Base-by-base conservation (phyloP, 371 early-diverging fungal species). In the Aphelidium insulamus region DNA sequence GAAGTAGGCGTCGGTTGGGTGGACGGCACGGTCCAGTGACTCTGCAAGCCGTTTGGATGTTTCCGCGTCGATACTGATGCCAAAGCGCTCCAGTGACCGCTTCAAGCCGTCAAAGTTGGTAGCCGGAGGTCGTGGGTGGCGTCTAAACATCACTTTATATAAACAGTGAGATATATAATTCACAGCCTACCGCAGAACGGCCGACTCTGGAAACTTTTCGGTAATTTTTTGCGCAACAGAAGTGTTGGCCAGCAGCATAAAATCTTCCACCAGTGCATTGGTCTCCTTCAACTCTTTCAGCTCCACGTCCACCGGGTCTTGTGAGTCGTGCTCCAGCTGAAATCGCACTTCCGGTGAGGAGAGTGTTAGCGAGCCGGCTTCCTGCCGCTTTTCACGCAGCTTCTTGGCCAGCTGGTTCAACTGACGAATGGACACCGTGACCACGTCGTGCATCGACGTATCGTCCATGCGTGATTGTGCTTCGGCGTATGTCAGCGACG, bases 401-500 rank as follows among this genome's bases (percentile, higher is more conserved):
- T 73, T 70, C 46, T 91, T 88, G 31, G 97, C 91, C 35, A 92
- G 47, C 42, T 44, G 43, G 52, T 92, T 90, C 33, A 95, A 52
- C 10, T 52, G 38, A 31, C 83, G 76, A 33, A 92, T 76, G 26
- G 79, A 72, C 28, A 60, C 58, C 0, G 88, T 82, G 5, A 94
- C 52, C 36, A 74, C 59, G 46, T 90, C 91, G 39, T 65, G 71
- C 63, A 70, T 60, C 36, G 56, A 52, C 54, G 59, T 61, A 43
- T 88, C 88, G 44, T 92, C 87, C 21, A 97, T 72, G 19, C 92
- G 67, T 21, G 56, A 62, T 47, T 97, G 88, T 1, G 99, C 99
- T 47, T 95, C 81, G 30, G 94, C 95, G 44, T 99, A 99, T 0
- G 91, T 94, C 9, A 98, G 71, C 5, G 94, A 84, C 12, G 75